phyloP scores from a whole-genome alignment of 768 basidiomycete species.

The Leucogyrophana mollusca region DNA sequence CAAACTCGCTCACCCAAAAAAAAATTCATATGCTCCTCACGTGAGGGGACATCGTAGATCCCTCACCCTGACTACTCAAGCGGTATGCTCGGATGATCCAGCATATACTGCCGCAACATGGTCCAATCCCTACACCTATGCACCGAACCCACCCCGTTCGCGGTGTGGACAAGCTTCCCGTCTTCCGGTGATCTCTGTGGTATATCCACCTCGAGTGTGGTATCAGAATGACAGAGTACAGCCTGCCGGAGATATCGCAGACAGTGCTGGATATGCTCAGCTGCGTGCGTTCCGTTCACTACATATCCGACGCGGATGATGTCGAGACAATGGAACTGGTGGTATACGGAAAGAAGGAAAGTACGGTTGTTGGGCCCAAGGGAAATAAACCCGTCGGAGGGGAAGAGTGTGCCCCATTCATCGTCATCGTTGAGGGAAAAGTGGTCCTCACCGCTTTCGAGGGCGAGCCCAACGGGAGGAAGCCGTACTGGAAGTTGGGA shows the following conservation, averaged over 20 bases:
- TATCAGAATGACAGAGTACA: slow-evolving; percentile 37
- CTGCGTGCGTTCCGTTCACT: slow-evolving; percentile 18
- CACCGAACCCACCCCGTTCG: slow-evolving; percentile 27
- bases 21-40: too few relatives aligned
- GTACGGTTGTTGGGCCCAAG: slow-evolving; percentile 33
- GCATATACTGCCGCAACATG: slow-evolving; percentile 24
- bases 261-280: slow-evolving; percentile 36
- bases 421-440: slow-evolving; percentile 33
- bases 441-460: slow-evolving; percentile 21
- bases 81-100: slow-evolving; percentile 26
- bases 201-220: slow-evolving; percentile 35
- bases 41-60: too few relatives aligned
- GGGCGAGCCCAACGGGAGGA: slow-evolving; percentile 25
- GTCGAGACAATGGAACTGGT: slow-evolving; percentile 48
- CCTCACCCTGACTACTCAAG: too few relatives aligned
- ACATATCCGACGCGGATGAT: slow-evolving; percentile 31
- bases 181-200: slow-evolving; percentile 18
- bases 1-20: too few relatives aligned
- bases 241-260: slow-evolving; percentile 38
- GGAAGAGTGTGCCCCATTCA: slow-evolving; percentile 34
- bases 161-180: slow-evolving; percentile 24
- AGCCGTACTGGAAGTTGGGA: slow-evolving; percentile 29
- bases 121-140: slow-evolving; percentile 35
- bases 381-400: slow-evolving; percentile 32
- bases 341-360: slow-evolving; percentile 40